Conservation (phyloP, 495 filamentous ascomycete species). For the Penicillium roqueforti region DNA sequence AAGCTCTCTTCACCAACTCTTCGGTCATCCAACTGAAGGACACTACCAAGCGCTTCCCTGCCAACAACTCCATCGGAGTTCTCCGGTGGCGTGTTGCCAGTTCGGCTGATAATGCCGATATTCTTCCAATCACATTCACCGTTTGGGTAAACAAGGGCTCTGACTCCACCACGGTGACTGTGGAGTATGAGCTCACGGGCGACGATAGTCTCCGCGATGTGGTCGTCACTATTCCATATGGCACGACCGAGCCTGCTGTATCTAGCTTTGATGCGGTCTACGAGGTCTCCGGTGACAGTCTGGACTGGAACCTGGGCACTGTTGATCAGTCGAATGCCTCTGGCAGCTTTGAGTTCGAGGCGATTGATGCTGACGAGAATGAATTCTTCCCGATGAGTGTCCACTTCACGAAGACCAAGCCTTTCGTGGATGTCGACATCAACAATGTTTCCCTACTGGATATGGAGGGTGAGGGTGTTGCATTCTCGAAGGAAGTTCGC, state of each 20-base stretch:
- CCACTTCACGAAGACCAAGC: constrained; percentile 77
- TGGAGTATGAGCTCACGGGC: constrained; percentile 90
- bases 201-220: constrained; percentile 75
- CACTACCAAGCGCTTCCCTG: constrained; percentile 76
- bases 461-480: constrained; percentile 69
- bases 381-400: constrained; percentile 98
- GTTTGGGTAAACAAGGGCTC: constrained; percentile 91
- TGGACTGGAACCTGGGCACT: constrained; percentile 87
- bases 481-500: constrained; percentile 86
- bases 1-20: constrained; percentile 68
- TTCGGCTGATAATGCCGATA: constrained; percentile 66
- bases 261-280: constrained; percentile 90
- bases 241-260: constrained; percentile 76
- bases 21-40: constrained; percentile 84
- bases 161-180: constrained; percentile 75
- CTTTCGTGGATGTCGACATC: constrained; percentile 89
- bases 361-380: constrained; percentile 72
- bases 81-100: constrained; percentile 80
- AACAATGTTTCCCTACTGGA: constrained; percentile 68
- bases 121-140: constrained; percentile 84
- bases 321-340: constrained; percentile 75
- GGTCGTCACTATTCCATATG: constrained; percentile 78
- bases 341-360: constrained; percentile 92
- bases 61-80: constrained; percentile 84
- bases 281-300: constrained; percentile 85